A percentile compares a stretch with the other conserved stretches of the same genome.
These are phyloP conservation scores for Polyporus tsugae DNA, from an alignment of 1,284 basidiomycete genomes.

Conservation along the genomic window DNA sequence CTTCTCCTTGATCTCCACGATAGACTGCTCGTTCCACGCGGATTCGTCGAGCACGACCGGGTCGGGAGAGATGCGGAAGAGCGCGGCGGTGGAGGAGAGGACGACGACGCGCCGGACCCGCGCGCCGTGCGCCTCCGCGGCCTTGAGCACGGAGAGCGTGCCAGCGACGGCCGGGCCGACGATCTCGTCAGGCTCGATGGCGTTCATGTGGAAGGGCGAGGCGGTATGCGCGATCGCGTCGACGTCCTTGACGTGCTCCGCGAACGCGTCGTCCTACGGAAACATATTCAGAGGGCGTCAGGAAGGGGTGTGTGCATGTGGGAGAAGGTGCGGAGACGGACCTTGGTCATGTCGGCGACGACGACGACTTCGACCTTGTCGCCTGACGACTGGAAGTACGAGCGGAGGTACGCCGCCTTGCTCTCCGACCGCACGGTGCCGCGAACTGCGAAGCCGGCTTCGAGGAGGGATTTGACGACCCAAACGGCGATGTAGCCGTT, in stretches of 20 bases:
- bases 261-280: constrained; percentile 47
- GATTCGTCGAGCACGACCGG: constrained; percentile 47
- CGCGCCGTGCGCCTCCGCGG: constrained; percentile 43
- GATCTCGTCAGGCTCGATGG: constrained; percentile 46
- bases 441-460: constrained; percentile 57
- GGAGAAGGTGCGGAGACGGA: constrained; percentile 31
- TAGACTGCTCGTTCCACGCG: constrained; percentile 72
- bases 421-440: constrained; percentile 59
- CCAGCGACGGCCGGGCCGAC: constrained; percentile 43
- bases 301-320: not conserved
- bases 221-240: constrained; percentile 56
- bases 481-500: constrained; percentile 53
- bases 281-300: not conserved
- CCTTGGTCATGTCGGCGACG: constrained; percentile 64
- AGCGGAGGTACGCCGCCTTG: constrained; percentile 59
- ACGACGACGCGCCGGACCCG: constrained; percentile 72
- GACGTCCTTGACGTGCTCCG: constrained; percentile 51
- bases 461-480: constrained; percentile 49
- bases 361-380: constrained; percentile 59
- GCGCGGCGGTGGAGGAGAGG: constrained; percentile 63
- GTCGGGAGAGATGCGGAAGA: constrained; percentile 45
- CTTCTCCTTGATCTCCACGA: constrained; percentile 57
- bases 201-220: constrained; percentile 50
- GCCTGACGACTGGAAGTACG: constrained; percentile 55
- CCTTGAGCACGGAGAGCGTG: constrained; percentile 39